Evolutionary conservation across 2,329 filamentous ascomycete genomes (phyloP).

Genomic region (Leptoxyphium fumago): DNA sequence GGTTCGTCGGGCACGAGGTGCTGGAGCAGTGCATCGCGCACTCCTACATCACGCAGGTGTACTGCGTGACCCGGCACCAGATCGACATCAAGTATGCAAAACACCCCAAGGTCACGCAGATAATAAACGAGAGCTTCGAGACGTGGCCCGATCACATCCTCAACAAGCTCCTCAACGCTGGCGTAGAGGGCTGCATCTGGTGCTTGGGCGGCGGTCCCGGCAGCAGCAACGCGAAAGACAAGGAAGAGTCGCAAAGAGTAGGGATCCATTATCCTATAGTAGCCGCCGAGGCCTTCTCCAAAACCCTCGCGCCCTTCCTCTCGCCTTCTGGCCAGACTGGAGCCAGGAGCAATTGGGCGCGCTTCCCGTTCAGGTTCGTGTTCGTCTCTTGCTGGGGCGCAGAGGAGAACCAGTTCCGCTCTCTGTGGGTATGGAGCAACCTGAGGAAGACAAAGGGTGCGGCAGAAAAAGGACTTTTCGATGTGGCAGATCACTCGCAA

Average conservation of each 20-base stretch:
- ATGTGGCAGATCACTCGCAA: conserved; percentile 14
- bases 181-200: conserved; percentile 34
- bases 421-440: conserved; percentile 22
- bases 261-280: conserved; percentile 18
- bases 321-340: conserved; percentile 7
- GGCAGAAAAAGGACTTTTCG: conserved; percentile 22
- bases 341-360: not conserved
- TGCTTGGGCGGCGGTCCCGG: conserved; percentile 13
- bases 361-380: conserved; percentile 27
- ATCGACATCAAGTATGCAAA: conserved; percentile 14
- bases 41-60: conserved; percentile 32
- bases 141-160: conserved; percentile 33
- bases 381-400: conserved; percentile 25
- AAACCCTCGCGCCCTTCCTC: conserved; percentile 12
- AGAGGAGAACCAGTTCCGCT: conserved; percentile 25
- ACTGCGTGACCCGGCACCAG: conserved; percentile 18
- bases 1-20: conserved; percentile 40
- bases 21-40: conserved; percentile 37
- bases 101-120: conserved; percentile 19
- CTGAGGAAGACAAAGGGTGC: conserved; percentile 23
- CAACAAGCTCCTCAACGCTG: conserved; percentile 21
- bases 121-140: conserved; percentile 36
- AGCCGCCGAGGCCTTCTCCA: conserved; percentile 19
- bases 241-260: conserved; percentile 18
- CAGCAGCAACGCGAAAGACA: conserved; percentile 10